A percentile compares a stretch with the other conserved stretches of the same genome.
Evolutionary conservation across 768 basidiomycete genomes (phyloP).

Genomic region (Boletus bicolor): DNA sequence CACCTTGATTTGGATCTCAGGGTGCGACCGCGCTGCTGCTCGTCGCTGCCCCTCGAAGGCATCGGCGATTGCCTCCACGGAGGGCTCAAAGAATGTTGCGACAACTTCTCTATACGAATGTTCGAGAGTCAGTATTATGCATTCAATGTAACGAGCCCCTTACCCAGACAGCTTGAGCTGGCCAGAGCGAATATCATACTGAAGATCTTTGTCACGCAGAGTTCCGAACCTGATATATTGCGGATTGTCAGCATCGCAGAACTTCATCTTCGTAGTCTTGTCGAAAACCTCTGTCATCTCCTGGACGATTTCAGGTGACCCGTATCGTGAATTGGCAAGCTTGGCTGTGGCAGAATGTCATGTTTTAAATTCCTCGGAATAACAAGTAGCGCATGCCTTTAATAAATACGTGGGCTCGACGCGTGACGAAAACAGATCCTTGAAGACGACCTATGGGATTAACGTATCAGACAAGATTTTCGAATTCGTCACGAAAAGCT

Average conservation of each 20-base stretch:
- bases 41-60: conserved; percentile 32
- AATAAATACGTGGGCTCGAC: conserved; percentile 27
- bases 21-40: conserved; percentile 10
- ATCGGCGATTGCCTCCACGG: conserved; percentile 33
- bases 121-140: background rate
- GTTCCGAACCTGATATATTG: conserved; percentile 42
- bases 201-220: conserved; percentile 32
- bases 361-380: background rate
- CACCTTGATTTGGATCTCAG: conserved; percentile 27
- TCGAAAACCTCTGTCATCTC: conserved; percentile 37
- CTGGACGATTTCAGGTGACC: conserved; percentile 28
- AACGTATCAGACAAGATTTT: background rate
- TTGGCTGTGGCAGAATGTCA: conserved; percentile 18
- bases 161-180: conserved; percentile 38
- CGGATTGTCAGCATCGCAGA: conserved; percentile 33
- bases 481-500: background rate
- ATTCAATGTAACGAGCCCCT: background rate
- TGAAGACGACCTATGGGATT: conserved; percentile 32
- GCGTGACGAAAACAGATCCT: conserved; percentile 38
- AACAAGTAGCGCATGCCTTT: conserved; percentile 15
- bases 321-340: conserved; percentile 29
- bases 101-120: conserved; percentile 31
- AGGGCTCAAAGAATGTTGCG: conserved; percentile 41
- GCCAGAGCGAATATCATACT: conserved; percentile 35
- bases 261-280: conserved; percentile 36